Base-by-base conservation (phyloP, 2,329 filamentous ascomycete genomes). In the Cordyceps farinosa region DNA sequence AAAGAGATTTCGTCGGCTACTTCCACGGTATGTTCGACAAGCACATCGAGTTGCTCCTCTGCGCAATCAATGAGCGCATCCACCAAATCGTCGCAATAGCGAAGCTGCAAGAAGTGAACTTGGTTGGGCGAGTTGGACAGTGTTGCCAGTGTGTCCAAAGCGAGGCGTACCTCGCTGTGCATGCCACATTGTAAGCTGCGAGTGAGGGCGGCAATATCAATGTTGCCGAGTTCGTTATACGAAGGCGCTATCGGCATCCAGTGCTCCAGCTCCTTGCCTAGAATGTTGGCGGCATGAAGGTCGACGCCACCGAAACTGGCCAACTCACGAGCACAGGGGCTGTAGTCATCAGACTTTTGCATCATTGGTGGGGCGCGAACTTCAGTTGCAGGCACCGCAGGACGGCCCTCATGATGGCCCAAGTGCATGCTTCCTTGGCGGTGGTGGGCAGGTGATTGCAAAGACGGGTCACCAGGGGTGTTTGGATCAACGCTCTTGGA, bases 121-220 rank as follows among this genome's bases (percentile, higher is more conserved):
- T 89, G 82, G 5, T 84, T 80, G 61, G 84, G 84, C 2, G 90
- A 91, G 15, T 78, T 73, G 2, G 81, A 80, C 13, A 95, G 82
- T 27, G 85, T 86, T 10, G 87, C 87, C 42, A 99, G 80, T 0
- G 90, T 91, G 74, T 98, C 95, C 51, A 99, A 80, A 2, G 94
- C 94, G 66, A 97, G 78, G 10, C 94, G 87, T n/a, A 97, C 89
- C 76, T 99, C 95, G 5, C 87, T 88, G 69, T 92, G 89, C 50
- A 98, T 90, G 1, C 94, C 94, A 61, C 90, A 96, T 72, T 97
- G 92, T 44, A 99, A 79, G 70, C 92, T 92, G 80, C 92, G 90
- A 0, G 89, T 97, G 47, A 99, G 82, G 27, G 94, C 92, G 68
- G 93, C 89, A 34, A 98, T 89, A 71, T 99, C 94, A 66, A 98